These are phyloP conservation scores for Elaeis oleifera DNA, from an alignment of 202 grass and related monocot species.

Conservation along the genomic window DNA sequence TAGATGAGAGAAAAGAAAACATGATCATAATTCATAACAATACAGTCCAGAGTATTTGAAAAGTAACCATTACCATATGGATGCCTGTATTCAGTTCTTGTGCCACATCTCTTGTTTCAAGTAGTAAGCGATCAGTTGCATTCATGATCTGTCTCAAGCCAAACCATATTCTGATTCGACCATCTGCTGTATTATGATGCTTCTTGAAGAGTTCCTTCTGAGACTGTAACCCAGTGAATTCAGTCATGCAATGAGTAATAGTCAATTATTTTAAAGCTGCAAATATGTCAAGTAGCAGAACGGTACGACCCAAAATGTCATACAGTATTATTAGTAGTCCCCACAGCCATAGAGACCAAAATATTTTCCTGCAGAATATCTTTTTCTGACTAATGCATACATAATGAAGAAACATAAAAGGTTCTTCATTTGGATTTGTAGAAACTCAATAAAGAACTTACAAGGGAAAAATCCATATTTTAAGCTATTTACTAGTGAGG, in stretches of 20 bases:
- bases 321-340: no score
- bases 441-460: no score
- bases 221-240: conserved; percentile 34
- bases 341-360: no score
- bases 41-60: neutral
- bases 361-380: no score
- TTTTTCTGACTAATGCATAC: no score
- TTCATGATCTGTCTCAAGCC: conserved; percentile 97
- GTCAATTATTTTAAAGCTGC: neutral
- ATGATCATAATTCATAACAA: neutral
- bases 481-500: no score
- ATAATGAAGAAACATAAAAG: no score
- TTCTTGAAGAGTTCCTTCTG: conserved; percentile 75
- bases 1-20: no score
- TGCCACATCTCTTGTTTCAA: conserved; percentile 76
- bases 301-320: no score
- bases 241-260: neutral
- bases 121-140: conserved; percentile 56
- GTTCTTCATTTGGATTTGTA: no score
- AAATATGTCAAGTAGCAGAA: no score
- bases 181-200: conserved; percentile 82
- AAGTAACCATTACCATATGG: conserved; percentile 65
- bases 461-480: no score
- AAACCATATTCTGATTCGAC: conserved; percentile 90
- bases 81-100: conserved; percentile 84